Evolutionary conservation across 805 yeast species (phyloP).

Genomic region (Phaffomyces thermotolerans): DNA sequence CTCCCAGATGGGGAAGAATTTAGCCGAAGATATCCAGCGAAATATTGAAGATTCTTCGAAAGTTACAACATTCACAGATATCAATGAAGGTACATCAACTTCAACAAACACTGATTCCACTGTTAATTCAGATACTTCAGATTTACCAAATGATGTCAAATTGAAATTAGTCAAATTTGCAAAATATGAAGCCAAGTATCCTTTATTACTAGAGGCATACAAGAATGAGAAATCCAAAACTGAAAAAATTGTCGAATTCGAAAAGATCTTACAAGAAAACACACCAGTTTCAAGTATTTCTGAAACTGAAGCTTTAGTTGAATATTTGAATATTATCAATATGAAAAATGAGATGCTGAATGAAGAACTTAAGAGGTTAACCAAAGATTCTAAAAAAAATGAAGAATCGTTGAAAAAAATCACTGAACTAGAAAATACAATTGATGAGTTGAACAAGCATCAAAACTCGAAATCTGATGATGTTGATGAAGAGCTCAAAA

Average conservation of each 20-base stretch:
- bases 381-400: constrained; percentile 10
- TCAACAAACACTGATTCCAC: too few species aligned
- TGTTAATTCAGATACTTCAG: too few species aligned
- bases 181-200: constrained; percentile 89
- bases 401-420: constrained; percentile 6
- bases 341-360: constrained; percentile 54
- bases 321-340: constrained; percentile 57
- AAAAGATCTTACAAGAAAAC: constrained; percentile 61
- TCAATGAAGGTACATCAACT: too few species aligned
- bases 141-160: constrained; percentile 47
- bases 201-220: constrained; percentile 76
- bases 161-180: constrained; percentile 65
- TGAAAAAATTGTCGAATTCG: constrained; percentile 54
- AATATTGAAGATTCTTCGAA: constrained; percentile 24
- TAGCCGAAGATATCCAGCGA: constrained; percentile 53
- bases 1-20: constrained; percentile 55
- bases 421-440: constrained; percentile 7
- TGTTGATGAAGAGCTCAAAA: neutral
- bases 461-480: neutral
- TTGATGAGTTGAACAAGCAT: neutral
- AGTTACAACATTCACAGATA: too few species aligned
- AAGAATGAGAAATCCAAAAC: constrained; percentile 67
- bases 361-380: constrained; percentile 50
- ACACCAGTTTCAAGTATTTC: constrained; percentile 75
- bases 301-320: constrained; percentile 64